Evolutionary conservation across 2,329 filamentous ascomycete genomes (phyloP), one percentile per base, ranked within the genome.

Genomic region (Neospermospora avenae): DNA sequence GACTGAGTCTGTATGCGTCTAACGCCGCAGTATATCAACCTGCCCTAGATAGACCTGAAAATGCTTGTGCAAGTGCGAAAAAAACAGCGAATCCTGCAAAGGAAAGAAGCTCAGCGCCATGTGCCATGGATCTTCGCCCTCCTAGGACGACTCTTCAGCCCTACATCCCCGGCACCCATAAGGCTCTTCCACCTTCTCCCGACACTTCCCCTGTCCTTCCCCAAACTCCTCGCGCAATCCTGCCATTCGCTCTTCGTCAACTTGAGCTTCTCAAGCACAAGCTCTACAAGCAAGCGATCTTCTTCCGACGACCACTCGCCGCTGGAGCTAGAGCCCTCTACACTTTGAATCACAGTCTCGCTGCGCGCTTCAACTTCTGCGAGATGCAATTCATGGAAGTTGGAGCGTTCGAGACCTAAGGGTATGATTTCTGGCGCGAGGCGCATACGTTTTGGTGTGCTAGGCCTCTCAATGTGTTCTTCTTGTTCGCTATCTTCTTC

Each of bases 191-290:
- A 89, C 67, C 86, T 76, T 54, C 80, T 76, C 44, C 80, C 81
- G 48, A 87, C 76, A 61, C 78, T 82, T 60, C 78, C 76, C 55
- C 82, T 77, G 73, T 87, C 84, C 67, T 81, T 84, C 63, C 85
- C 85, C 7, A 88, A 76, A 65, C 78, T 84, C 61, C 84, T 78
- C 45, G 85, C 85, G 71, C 85, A 88, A 70, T 88, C 85, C 61
- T 86, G 83, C 85, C 85, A 88, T 60, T 88, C 84, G 54, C 80
- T 78, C 73, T 84, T 86, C 66, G 80, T 81, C 22, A 89, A 77
- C 73, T 82, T 82, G 58, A 88, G 77, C 75, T 88, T 88, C 70
- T 86, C 84, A 5, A 88, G 76, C 41, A 89, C 84, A 18, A 88
- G 78, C 73, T 88, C 84, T n/a, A 88, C 83, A 1, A 89, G 77